Base-by-base conservation (phyloP, 2,329 filamentous ascomycete species). In the Didymella segeticola region DNA sequence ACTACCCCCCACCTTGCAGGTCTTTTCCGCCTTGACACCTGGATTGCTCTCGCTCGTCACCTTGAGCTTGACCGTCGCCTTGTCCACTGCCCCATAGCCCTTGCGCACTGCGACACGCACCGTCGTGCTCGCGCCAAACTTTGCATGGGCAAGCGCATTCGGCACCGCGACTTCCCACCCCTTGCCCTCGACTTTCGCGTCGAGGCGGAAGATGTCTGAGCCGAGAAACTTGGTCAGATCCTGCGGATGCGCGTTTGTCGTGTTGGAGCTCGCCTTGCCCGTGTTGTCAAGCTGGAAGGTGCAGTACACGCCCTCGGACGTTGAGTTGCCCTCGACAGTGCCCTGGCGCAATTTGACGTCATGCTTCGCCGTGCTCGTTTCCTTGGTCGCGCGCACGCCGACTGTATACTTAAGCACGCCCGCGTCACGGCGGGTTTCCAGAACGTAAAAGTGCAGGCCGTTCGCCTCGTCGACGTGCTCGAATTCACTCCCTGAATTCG, bases 391-490 rank as follows among this genome's bases (percentile, higher is more conserved):
- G 9, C 78, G 72, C 2, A 77, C 79, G 10, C 77, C 81, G 1
- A 82, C 77, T 0, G 73, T 79, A 63, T 83, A 84, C 20, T 75
- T 78, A 7, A 84, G 63, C 0, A 82, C 71, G 4, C 80, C 79
- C 0, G 63, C 62, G 50, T 81, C 77, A 3, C 79, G 75, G 17
- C 74, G 68, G 9, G 74, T 74, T 9, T 77, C 69, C 15, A 83
- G 51, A 12, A 83, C 70, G 61, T 83, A 84, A 19, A 83, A 76
- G 55, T 83, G 81, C 41, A 83, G 58, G 2, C 73, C 62, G 48
- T 83, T 84, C 3, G 75, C 66, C 58, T 72, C 67, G 57, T 84
- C 82, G 6, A 78, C 64, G 58, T 78, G 74, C 67, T 83, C 82
- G 48, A 70, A 83, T 62, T 80, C 60, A 25, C 79, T 82, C 5